Conservation (phyloP, 371 early-diverging fungal species). For the Paramicrosporidium saccamoebae region DNA sequence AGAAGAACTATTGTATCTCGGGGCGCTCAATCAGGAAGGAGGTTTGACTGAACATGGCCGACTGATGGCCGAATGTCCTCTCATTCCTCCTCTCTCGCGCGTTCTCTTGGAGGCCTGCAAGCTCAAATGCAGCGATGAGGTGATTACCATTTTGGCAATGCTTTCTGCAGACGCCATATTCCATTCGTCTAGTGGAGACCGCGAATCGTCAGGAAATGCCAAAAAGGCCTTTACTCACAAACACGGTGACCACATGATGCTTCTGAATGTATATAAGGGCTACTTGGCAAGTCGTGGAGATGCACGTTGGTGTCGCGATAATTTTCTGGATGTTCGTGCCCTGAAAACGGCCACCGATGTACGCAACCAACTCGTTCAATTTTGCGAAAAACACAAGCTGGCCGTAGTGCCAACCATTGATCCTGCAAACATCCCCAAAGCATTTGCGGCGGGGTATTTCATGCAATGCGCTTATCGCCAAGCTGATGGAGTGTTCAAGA, state of each 20-base stretch:
- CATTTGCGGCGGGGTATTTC: slow-evolving; percentile 63
- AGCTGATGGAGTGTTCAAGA: slow-evolving; percentile 53
- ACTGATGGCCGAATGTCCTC: slow-evolving; percentile 66
- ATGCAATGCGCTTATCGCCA: slow-evolving; percentile 53
- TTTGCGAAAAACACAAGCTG: slow-evolving; percentile 28
- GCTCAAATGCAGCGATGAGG: slow-evolving; percentile 42
- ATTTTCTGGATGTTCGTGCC: slow-evolving; percentile 51
- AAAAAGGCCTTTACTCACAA: slow-evolving; percentile 25
- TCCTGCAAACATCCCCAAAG: slow-evolving; percentile 30
- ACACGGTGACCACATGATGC: slow-evolving; percentile 71
- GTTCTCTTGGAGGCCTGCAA: slow-evolving; percentile 41
- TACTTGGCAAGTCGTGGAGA: slow-evolving; percentile 36
- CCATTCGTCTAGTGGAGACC: slow-evolving; percentile 41
- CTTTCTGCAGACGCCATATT: slow-evolving; percentile 69
- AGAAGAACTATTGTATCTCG: slow-evolving; percentile 54
- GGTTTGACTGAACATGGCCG: slow-evolving; percentile 43
- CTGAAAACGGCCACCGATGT: slow-evolving; percentile 58
- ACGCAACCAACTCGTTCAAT: slow-evolving; percentile 36
- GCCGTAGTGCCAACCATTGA: slow-evolving; percentile 17
- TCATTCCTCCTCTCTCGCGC: slow-evolving; percentile 63
- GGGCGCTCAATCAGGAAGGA: slow-evolving; percentile 51
- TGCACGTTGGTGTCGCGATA: slow-evolving; percentile 51
- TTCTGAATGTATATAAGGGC: slow-evolving; percentile 37
- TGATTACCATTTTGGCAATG: slow-evolving; percentile 47
- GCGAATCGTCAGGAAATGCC: slow-evolving; percentile 48